phyloP scores from a whole-genome alignment of 148 eudicot genomes.

The Polygonum maritimum region DNA sequence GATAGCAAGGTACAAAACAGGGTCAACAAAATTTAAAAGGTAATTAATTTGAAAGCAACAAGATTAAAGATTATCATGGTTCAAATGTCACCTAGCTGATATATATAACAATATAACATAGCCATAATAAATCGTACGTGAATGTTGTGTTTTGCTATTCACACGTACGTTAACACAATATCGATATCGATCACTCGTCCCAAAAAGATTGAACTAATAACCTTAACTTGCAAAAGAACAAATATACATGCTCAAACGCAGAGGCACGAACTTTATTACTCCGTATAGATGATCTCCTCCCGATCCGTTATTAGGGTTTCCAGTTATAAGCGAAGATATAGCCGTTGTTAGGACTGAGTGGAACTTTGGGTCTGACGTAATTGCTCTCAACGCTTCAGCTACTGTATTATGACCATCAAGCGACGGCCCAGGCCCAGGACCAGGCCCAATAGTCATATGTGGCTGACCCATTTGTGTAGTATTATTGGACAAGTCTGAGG shows the following conservation, averaged over 20 bases:
- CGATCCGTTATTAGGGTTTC: neutral
- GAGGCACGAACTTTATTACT: no score
- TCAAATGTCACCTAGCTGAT: no score
- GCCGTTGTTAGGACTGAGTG: conserved; percentile 66
- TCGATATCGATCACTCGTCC: no score
- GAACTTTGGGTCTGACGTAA: conserved; percentile 61
- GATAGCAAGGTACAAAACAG: no score
- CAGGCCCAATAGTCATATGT: neutral
- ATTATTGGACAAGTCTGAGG: conserved; percentile 24
- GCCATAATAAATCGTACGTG: no score
- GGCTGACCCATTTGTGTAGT: neutral
- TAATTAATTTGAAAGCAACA: neutral
- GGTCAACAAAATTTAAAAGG: neutral
- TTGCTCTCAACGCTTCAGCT: conserved; percentile 59
- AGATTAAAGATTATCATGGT: neutral
- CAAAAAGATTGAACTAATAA: no score
- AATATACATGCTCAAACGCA: no score
- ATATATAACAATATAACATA: no score
- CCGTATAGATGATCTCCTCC: neutral
- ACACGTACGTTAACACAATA: no score
- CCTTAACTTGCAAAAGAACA: no score
- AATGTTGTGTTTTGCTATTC: no score
- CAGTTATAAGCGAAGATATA: conserved; percentile 30
- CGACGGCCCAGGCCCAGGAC: neutral
- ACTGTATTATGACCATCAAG: conserved; percentile 20